Base-by-base conservation (phyloP, 2,329 filamentous ascomycete genomes). In the Hypoxylon sp. region DNA sequence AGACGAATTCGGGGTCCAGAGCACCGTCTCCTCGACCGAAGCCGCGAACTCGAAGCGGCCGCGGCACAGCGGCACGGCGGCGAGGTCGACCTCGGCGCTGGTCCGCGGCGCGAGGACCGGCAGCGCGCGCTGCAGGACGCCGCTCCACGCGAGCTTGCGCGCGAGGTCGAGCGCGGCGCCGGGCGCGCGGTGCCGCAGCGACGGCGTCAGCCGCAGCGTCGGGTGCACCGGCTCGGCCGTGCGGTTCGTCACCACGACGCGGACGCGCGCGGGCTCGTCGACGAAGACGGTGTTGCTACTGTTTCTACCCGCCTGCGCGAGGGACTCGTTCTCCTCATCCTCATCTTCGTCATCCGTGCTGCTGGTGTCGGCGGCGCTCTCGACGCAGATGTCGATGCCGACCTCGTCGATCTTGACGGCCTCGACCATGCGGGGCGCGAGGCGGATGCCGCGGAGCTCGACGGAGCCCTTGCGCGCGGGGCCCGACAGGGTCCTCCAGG, bases 21-120 rank as follows among this genome's bases (percentile, higher is more conserved):
- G 70, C 58, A 82, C 81, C 2, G 90, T 85, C 78, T 97, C 93
- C 75, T 97, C 93, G 0, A 97, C 86, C 10, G 85, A 88, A 4
- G 88, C 92, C 20, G 85, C 85, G 18, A 97, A 81, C 73, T 96
- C 92, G 72, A 94, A 97, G 63, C 91, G 86, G 13, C 93, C 93
- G 40, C 87, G 83, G 64, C 89, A 92, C 27, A 97, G 82, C 26
- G 88, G 83, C 37, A 90, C 90, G 38, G 93, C 81, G 3, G 90
- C 90, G 3, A 96, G 75, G 1, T 81, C 79, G 18, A 90, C 79
- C 58, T 88, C 83, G 0, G 81, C 79, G n/a, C 75, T 83, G 40
- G 82, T 78, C 3, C 85, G 83, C 0, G 86, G 84, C 4, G 75
- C 74, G 1, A 97, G 71, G 5, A 84, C 70, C 0, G 89, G 86